A percentile compares a stretch with the other conserved stretches of the same genome.
Conservation (phyloP, 306 rosid species). For the Mucuna pruriens region DNA sequence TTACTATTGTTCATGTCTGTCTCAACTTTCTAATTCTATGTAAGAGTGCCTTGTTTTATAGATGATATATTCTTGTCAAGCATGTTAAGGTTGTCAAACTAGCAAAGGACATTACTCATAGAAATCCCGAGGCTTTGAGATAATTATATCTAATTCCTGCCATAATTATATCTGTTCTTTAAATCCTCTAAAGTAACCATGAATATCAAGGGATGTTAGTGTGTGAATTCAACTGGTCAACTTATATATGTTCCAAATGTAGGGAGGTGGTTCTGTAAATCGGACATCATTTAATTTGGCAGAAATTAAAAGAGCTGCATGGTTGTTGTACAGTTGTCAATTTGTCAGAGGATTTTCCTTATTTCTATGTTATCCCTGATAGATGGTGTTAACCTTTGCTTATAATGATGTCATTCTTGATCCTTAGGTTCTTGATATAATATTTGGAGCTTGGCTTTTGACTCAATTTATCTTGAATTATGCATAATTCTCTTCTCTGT, state of each 20-base stretch:
- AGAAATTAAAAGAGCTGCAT: background rate
- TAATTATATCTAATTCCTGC: background rate
- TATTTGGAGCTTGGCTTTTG: constrained; percentile 32
- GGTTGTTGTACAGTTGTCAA: constrained; percentile 7
- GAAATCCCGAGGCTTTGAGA: background rate
- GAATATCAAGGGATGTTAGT: constrained; percentile 3
- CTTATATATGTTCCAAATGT: background rate
- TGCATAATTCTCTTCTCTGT: constrained; percentile 9
- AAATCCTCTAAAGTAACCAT: background rate
- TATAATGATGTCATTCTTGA: constrained; percentile 14
- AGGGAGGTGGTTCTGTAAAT: constrained; percentile 2
- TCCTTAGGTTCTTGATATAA: background rate
- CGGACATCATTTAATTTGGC: constrained; percentile 21
- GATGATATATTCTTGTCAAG: constrained; percentile 12
- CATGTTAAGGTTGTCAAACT: background rate
- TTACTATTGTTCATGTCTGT: background rate
- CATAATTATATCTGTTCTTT: background rate
- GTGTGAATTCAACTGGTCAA: constrained; percentile 16
- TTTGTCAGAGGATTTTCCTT: background rate
- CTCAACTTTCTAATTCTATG: constrained; percentile 18
- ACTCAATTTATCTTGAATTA: constrained; percentile 25
- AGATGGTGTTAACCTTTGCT: constrained; percentile 33
- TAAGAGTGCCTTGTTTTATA: background rate
- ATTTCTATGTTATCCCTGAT: constrained; percentile 16
- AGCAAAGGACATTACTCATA: background rate